Percentiles rank a stretch among this genome's conserved stretches.
These are phyloP conservation scores for Leccinum disarticulatum DNA, from an alignment of 768 basidiomycete genomes.

Conservation along the genomic window DNA sequence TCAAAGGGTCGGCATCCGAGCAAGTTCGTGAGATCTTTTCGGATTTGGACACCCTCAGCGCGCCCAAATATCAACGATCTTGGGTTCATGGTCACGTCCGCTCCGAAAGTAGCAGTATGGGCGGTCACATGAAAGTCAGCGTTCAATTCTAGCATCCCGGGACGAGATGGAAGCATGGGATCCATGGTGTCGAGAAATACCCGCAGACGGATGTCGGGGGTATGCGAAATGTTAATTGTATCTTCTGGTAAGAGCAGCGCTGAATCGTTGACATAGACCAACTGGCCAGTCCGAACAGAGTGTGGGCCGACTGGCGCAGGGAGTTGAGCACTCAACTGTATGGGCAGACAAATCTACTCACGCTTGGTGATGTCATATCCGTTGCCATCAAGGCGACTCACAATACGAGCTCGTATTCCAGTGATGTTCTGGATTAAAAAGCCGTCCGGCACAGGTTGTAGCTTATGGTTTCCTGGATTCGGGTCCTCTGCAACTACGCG, in stretches of 20 bases:
- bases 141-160: slow-evolving; percentile 36
- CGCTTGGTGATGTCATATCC: slow-evolving; percentile 87
- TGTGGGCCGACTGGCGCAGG: slow-evolving; percentile 70
- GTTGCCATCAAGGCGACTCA: slow-evolving; percentile 75
- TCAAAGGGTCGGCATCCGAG: slow-evolving; percentile 62
- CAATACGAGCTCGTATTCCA: slow-evolving; percentile 76
- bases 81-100: slow-evolving; percentile 44
- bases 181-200: slow-evolving; percentile 57
- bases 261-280: slow-evolving; percentile 78
- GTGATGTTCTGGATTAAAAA: slow-evolving; percentile 75
- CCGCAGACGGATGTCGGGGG: slow-evolving; percentile 53
- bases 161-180: slow-evolving; percentile 42
- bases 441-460: slow-evolving; percentile 62
- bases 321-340: slow-evolving; percentile 5
- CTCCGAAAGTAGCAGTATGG: slow-evolving; percentile 71
- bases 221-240: slow-evolving; percentile 15
- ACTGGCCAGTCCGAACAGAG: slow-evolving; percentile 74
- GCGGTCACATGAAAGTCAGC: slow-evolving; percentile 55
- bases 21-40: slow-evolving; percentile 49
- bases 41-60: slow-evolving; percentile 53
- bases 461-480: slow-evolving; percentile 65
- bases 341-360: slow-evolving; percentile 37
- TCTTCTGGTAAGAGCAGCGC: slow-evolving; percentile 40
- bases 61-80: slow-evolving; percentile 46
- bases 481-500: slow-evolving; percentile 58